A percentile compares a stretch with the other conserved stretches of the same genome.
Conservation (phyloP, 2,329 filamentous ascomycete species). For the Fusarium floridanum region DNA sequence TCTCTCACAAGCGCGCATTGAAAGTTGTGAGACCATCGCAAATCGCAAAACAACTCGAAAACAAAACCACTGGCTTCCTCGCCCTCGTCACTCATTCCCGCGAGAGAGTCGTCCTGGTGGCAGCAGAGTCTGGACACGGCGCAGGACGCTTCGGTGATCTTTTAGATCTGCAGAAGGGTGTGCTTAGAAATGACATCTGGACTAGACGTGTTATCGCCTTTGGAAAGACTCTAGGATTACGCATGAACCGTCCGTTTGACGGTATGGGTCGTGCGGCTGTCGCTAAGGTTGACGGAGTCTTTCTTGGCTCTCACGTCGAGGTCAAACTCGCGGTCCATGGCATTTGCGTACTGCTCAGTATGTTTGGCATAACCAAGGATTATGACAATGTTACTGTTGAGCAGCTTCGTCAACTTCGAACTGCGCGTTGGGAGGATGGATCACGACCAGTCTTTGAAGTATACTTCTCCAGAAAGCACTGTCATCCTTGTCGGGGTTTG, state of each 20-base stretch:
- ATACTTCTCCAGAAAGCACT: conserved; percentile 53
- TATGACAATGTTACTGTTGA: conserved; percentile 34
- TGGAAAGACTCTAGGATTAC: conserved; percentile 47
- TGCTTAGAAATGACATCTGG: conserved; percentile 52
- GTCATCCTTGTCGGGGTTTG: conserved; percentile 45
- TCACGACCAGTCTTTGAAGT: conserved; percentile 49
- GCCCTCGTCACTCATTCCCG: conserved; percentile 33
- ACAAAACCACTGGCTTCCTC: conserved; percentile 52
- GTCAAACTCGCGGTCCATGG: conserved; percentile 55
- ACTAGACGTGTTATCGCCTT: conserved; percentile 47
- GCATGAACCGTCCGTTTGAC: conserved; percentile 49
- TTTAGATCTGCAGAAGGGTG: conserved; percentile 38
- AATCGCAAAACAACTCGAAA: conserved; percentile 32
- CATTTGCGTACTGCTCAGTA: conserved; percentile 45
- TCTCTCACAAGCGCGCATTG: conserved; percentile 46
- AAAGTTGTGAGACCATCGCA: not conserved
- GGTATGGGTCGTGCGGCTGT: not conserved
- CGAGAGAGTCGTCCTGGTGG: conserved; percentile 46
- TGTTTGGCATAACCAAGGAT: conserved; percentile 43
- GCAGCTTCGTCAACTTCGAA: conserved; percentile 42
- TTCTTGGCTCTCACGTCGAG: conserved; percentile 54
- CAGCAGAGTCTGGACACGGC: conserved; percentile 53
- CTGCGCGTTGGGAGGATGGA: conserved; percentile 44
- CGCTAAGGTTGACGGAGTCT: conserved; percentile 41
- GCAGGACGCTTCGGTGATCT: conserved; percentile 46